phyloP scores from a whole-genome alignment of 2,329 filamentous ascomycete species.

The Bisporella sp. region DNA sequence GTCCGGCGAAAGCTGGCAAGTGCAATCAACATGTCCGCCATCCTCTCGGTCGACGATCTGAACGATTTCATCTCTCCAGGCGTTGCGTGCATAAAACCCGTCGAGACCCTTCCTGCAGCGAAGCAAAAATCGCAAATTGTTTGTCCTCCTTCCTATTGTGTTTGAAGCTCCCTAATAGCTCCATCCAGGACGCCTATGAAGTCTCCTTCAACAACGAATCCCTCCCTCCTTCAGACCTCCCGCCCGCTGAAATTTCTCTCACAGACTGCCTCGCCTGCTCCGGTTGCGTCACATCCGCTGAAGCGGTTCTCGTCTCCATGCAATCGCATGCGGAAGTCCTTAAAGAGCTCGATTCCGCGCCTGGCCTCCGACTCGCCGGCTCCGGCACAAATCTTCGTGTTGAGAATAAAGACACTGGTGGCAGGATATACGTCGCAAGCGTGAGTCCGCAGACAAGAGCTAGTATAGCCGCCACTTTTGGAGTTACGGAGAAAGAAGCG shows the following conservation, averaged over 20 bases:
- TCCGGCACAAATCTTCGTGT: constrained; percentile 33
- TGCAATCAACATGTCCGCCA: constrained; percentile 72
- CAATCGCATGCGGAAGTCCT: constrained; percentile 93
- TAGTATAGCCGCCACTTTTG: constrained; percentile 78
- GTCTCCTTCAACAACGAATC: constrained; percentile 88
- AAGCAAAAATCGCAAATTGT: constrained; percentile 41
- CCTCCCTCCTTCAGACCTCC: constrained; percentile 43
- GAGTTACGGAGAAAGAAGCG: constrained; percentile 65
- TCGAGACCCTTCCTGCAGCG: constrained; percentile 77
- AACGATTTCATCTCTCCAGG: constrained; percentile 99
- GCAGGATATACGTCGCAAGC: constrained; percentile 85
- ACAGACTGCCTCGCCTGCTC: constrained; percentile 97
- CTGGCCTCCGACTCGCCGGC: constrained; percentile 30
- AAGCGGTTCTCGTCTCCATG: constrained; percentile 91
- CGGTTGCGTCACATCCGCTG: constrained; percentile 93
- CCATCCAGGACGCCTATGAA: constrained; percentile 51
- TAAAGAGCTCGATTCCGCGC: constrained; percentile 65
- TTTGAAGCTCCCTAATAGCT: constrained; percentile 3
- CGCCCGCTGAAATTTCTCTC: constrained; percentile 85
- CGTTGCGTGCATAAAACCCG: constrained; percentile 95
- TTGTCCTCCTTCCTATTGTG: constrained; percentile 13
- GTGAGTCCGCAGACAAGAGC: constrained; percentile 88
- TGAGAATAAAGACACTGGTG: constrained; percentile 46
- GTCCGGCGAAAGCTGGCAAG: not conserved
- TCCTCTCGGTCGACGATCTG: constrained; percentile 90